Conservation (phyloP, 495 filamentous ascomycete species). For the Chaetomium tenue region DNA sequence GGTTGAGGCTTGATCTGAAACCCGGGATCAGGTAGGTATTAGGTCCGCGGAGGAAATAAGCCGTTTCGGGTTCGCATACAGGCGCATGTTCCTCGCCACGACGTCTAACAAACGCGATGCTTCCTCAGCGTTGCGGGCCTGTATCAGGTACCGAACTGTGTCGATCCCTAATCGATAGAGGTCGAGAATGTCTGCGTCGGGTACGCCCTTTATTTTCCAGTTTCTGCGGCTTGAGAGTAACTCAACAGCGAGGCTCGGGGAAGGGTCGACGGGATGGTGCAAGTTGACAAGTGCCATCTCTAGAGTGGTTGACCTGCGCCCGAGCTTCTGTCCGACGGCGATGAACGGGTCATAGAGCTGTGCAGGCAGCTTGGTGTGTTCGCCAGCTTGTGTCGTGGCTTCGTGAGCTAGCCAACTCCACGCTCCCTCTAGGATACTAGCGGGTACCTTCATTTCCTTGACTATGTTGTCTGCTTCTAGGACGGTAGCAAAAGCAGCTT, state of each 20-base stretch:
- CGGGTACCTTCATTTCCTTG: slow-evolving; percentile 12
- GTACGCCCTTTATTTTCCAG: not conserved
- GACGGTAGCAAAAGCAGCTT: slow-evolving; percentile 39
- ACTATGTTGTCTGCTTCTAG: slow-evolving; percentile 34
- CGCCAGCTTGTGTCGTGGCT: slow-evolving; percentile 37
- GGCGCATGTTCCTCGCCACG: not conserved
- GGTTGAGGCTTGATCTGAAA: not conserved
- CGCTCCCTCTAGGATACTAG: slow-evolving; percentile 15
- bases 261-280: slow-evolving; percentile 43
- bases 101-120: slow-evolving; percentile 26
- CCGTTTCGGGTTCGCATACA: not conserved
- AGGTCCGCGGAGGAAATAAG: not conserved
- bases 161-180: slow-evolving; percentile 30
- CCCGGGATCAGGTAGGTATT: not conserved
- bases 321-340: slow-evolving; percentile 28
- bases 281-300: slow-evolving; percentile 43
- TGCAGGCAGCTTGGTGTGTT: slow-evolving; percentile 33
- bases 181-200: not conserved
- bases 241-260: slow-evolving; percentile 37
- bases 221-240: slow-evolving; percentile 23
- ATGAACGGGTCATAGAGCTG: slow-evolving; percentile 44
- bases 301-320: not conserved
- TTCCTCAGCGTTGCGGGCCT: slow-evolving; percentile 19
- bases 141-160: slow-evolving; percentile 29
- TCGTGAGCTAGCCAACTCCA: slow-evolving; percentile 38